Percentiles rank a stretch among this genome's conserved stretches.
Conservation (phyloP, 2,329 filamentous ascomycete genomes). For the Botrytis hyacinthi region DNA sequence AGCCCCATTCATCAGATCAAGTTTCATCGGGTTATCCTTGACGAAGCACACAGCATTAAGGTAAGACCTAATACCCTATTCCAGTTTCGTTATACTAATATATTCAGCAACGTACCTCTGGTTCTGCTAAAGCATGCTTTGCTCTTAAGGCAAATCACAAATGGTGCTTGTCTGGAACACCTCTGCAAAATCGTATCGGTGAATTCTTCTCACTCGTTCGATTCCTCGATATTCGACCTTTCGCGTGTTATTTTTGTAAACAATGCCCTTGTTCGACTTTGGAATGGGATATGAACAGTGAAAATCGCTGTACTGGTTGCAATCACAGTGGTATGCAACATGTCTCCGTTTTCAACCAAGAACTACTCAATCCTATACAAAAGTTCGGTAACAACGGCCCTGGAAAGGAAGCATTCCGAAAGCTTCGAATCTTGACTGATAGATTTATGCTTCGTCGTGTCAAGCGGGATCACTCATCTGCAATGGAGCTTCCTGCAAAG, state of each 20-base stretch:
- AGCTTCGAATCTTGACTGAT: constrained; percentile 84
- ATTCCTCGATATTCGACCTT: constrained; percentile 85
- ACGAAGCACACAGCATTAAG: constrained; percentile 95
- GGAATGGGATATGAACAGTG: constrained; percentile 76
- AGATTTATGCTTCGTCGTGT: constrained; percentile 94
- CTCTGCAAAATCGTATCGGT: constrained; percentile 93
- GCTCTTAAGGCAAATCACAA: constrained; percentile 84
- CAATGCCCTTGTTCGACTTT: constrained; percentile 75
- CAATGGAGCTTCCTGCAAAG: constrained; percentile 96
- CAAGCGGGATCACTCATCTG: constrained; percentile 88
- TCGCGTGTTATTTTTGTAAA: constrained; percentile 93
- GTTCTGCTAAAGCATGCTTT: constrained; percentile 93
- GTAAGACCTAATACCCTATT: constrained; percentile 39
- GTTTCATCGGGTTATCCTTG: constrained; percentile 89
- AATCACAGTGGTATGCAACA: constrained; percentile 53
- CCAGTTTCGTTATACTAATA: constrained; percentile 20
- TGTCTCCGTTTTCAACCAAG: constrained; percentile 88
- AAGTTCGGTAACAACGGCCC: constrained; percentile 58
- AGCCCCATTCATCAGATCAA: constrained; percentile 79
- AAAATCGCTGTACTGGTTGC: constrained; percentile 70
- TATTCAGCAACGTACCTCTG: constrained; percentile 69
- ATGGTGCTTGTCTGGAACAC: constrained; percentile 94
- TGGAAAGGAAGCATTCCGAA: constrained; percentile 70
- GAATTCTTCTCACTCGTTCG: constrained; percentile 94
- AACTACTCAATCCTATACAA: constrained; percentile 81